Evolutionary conservation across 331 rosid genomes (phyloP).

Genomic region (Prunus yedoensis): DNA sequence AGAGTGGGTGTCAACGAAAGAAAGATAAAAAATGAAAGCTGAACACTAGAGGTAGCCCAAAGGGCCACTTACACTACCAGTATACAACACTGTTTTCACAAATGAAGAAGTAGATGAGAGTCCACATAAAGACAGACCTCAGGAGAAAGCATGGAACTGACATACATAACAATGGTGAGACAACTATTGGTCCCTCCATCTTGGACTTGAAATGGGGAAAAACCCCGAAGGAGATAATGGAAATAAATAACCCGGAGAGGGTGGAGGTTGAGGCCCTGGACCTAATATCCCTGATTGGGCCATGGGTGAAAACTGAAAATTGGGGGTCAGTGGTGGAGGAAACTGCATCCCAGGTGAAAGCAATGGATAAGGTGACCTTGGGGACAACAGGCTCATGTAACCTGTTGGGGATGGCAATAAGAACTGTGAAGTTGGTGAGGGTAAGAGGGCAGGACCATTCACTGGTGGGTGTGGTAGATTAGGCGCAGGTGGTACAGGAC

Average conservation of each 20-base stretch:
- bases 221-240: constrained; percentile 82
- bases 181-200: constrained; percentile 77
- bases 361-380: constrained; percentile 74
- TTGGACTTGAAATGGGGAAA: constrained; percentile 78
- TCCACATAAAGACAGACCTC: constrained; percentile 27
- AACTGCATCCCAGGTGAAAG: constrained; percentile 86
- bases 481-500: constrained; percentile 41
- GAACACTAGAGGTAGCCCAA: constrained; percentile 35
- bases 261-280: constrained; percentile 94
- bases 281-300: constrained; percentile 84
- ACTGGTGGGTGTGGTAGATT: constrained; percentile 47
- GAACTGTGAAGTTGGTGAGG: constrained; percentile 92
- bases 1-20: constrained; percentile 28
- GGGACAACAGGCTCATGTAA: constrained; percentile 68
- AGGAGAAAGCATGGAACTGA: constrained; percentile 32
- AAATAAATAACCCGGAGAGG: constrained; percentile 74
- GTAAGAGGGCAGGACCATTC: constrained; percentile 63
- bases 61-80: constrained; percentile 38
- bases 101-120: constrained; percentile 28
- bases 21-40: constrained; percentile 32
- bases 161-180: constrained; percentile 11
- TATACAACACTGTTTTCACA: constrained; percentile 38
- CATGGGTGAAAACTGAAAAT: constrained; percentile 76
- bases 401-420: constrained; percentile 80
- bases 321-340: constrained; percentile 73